Evolutionary conservation across 139 green algal species (phyloP).

Genomic region (Chara braunii): DNA sequence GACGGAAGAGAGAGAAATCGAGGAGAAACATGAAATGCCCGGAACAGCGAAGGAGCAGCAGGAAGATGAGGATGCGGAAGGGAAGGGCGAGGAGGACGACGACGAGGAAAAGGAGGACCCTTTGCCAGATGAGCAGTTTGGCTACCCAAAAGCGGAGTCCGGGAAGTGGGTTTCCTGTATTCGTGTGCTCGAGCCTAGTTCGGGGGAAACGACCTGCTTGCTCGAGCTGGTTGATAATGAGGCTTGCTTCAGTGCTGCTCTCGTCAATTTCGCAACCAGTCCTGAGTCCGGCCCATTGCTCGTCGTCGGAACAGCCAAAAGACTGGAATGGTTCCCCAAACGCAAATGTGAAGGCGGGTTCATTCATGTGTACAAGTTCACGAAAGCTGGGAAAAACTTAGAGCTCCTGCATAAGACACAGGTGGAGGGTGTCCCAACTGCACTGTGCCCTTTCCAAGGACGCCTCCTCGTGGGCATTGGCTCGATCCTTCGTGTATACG

Average conservation of each 20-base stretch:
- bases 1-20: no score
- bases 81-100: slow-evolving; percentile 41
- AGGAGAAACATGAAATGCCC: slow-evolving; percentile 1
- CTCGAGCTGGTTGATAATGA: slow-evolving; percentile 83
- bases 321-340: slow-evolving; percentile 73
- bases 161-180: slow-evolving; percentile 87
- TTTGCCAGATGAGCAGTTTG: slow-evolving; percentile 53
- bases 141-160: slow-evolving; percentile 52
- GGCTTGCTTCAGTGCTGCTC: slow-evolving; percentile 60
- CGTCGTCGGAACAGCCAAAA: slow-evolving; percentile 70
- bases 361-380: slow-evolving; percentile 69
- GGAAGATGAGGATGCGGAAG: not conserved
- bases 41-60: not conserved
- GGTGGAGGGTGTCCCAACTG: slow-evolving; percentile 66
- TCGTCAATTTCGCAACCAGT: slow-evolving; percentile 56
- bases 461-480: slow-evolving; percentile 80
- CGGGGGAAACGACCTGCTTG: slow-evolving; percentile 48
- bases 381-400: slow-evolving; percentile 46
- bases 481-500: slow-evolving; percentile 77
- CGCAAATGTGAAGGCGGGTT: slow-evolving; percentile 60
- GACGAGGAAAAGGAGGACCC: slow-evolving; percentile 44
- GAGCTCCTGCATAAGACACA: slow-evolving; percentile 85
- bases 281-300: slow-evolving; percentile 47
- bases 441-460: slow-evolving; percentile 72
- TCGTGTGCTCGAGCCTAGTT: slow-evolving; percentile 67